These are phyloP conservation scores for Thelephora ganbajun DNA, from an alignment of 768 basidiomycete species.

Conservation along the genomic window DNA sequence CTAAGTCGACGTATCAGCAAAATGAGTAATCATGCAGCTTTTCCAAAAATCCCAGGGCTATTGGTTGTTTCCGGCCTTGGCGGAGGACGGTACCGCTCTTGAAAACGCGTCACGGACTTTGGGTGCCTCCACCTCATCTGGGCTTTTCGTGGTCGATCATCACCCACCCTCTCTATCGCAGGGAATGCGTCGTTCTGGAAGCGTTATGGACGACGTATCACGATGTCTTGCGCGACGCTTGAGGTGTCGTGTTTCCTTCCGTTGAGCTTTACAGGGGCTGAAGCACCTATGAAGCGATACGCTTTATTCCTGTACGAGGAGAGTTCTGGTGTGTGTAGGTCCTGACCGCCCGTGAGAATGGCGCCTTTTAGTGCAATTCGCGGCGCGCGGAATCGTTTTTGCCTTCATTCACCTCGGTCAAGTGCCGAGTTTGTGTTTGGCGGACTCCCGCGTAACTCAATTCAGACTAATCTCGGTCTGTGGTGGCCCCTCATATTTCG, in stretches of 20 bases:
- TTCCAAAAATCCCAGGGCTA: too few relatives aligned
- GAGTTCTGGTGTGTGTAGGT: too few relatives aligned
- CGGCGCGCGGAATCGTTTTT: conserved; percentile 26
- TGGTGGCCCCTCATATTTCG: conserved; percentile 14
- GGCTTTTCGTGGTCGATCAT: too few relatives aligned
- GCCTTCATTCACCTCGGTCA: too few relatives aligned
- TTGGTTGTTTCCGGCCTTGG: too few relatives aligned
- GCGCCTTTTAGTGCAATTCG: conserved; percentile 58
- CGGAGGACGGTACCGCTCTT: conserved; percentile 8
- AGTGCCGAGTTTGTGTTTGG: too few relatives aligned
- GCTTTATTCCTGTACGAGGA: conserved; percentile 6
- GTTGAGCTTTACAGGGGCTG: not conserved
- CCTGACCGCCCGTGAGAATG: too few relatives aligned
- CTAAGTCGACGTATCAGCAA: conserved; percentile 62
- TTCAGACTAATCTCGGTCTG: conserved; percentile 63
- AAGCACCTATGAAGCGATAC: conserved; percentile 5
- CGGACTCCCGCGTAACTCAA: conserved; percentile 34
- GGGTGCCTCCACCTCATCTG: too few relatives aligned
- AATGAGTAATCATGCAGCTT: conserved; percentile 15
- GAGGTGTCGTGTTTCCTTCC: conserved; percentile 2
- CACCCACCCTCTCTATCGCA: too few relatives aligned
- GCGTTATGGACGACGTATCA: conserved; percentile 45
- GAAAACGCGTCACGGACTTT: not conserved
- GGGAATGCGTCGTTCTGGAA: conserved; percentile 28
- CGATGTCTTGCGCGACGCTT: conserved; percentile 1